Evolutionary conservation across 495 filamentous ascomycete genomes (phyloP).

Genomic region (Penicillium canescens): DNA sequence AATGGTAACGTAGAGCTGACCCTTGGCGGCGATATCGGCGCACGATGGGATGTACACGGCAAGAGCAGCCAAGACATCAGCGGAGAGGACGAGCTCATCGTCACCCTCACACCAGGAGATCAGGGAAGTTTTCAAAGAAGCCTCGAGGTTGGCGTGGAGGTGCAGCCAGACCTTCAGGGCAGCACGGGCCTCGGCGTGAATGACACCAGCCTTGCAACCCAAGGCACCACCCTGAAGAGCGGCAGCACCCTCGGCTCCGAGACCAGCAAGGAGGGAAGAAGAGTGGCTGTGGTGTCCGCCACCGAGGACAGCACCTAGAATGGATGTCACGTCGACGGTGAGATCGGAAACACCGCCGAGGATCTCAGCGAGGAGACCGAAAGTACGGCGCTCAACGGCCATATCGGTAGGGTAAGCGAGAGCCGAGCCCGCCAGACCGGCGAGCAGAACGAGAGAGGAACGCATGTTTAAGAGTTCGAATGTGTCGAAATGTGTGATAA

Average conservation of each 20-base stretch:
- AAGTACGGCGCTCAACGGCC: constrained; percentile 31
- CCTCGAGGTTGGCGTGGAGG: constrained; percentile 26
- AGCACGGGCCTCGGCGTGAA: constrained; percentile 30
- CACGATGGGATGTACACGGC: constrained; percentile 38
- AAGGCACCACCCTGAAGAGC: constrained; percentile 41
- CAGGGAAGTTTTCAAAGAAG: constrained; percentile 28
- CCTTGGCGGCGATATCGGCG: constrained; percentile 40
- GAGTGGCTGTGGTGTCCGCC: constrained; percentile 14
- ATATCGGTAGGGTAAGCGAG: constrained; percentile 35
- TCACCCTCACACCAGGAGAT: constrained; percentile 31
- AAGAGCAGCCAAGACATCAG: constrained; percentile 27
- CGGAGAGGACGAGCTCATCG: constrained; percentile 22
- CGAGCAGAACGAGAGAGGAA: constrained; percentile 39
- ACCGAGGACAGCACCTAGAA: constrained; percentile 28
- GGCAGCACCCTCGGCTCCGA: constrained; percentile 40
- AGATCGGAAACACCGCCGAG: constrained; percentile 9
- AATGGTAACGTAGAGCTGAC: constrained; percentile 38
- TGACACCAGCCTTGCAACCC: constrained; percentile 35
- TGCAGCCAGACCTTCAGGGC: constrained; percentile 38
- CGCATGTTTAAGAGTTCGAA: constrained; percentile 32
- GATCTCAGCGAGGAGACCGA: constrained; percentile 22
- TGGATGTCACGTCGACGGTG: constrained; percentile 17
- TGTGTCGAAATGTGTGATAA: constrained; percentile 10
- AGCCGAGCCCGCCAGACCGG: constrained; percentile 38
- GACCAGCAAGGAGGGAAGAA: constrained; percentile 27